Evolutionary conservation across 2,329 filamentous ascomycete genomes (phyloP), one percentile per base, ranked within the genome.

Genomic region (Trichoderma endophyticum): DNA sequence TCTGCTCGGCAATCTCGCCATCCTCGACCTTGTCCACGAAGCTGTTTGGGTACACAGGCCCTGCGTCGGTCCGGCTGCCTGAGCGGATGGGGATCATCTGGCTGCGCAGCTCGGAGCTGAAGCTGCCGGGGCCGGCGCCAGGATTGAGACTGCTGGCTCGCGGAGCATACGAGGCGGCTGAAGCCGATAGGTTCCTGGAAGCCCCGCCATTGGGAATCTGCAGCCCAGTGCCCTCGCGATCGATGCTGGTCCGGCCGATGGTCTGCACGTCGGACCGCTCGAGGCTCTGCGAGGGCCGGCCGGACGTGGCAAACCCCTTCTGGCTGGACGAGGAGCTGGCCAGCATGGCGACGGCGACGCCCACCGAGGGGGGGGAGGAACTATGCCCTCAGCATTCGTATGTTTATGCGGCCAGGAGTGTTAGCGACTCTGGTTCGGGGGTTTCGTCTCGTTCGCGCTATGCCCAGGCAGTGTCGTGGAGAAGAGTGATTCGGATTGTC

Each of bases 101-200:
- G 77, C 91, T 93, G 78, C 92, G 93, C 77, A 97, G 83, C 73
- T 97, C 95, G 39, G 94, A 91, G 77, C 91, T 97, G 85, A 98
- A 98, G 84, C 94, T 97, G 57, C 95, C 95, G 1, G 91, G 91
- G 30, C 88, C 90, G 70, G 90, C 86, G 43, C 90, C 90, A 15
- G 92, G 89, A 73, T 91, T 91, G 78, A 94, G 86, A 63, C 92
- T 93, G 74, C 90, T 86, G 68, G 88, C 89, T 68, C 92, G 89
- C 21, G 90, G 88, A 63, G 87, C 89, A 80, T 90, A 92, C 71
- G 89, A 91, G 76, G 89, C 86, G 78, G 81, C 83, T 3, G 88
- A 88, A 36, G 85, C 83, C 32, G 87, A 84, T 18, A 86, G 77
- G 74, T 84, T 87, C 73, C 88, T 85, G 61, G 77, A 73, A 56